These are phyloP conservation scores for Eucalyptus erythrocorys DNA, from an alignment of 345 rosid species.

Conservation along the genomic window DNA sequence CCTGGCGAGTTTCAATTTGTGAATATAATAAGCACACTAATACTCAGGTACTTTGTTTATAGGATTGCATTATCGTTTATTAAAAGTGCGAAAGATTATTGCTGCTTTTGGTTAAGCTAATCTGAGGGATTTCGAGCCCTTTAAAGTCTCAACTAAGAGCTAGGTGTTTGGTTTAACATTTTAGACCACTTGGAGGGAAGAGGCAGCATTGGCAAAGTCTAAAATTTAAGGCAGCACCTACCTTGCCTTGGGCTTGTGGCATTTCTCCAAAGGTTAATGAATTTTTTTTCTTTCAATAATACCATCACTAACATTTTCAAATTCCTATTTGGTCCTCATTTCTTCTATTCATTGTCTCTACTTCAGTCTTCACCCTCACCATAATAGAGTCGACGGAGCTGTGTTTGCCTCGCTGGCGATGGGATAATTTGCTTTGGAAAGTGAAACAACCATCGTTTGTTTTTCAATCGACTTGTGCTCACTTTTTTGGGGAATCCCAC, in stretches of 20 bases:
- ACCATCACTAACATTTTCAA: background rate
- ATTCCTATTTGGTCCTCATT: background rate
- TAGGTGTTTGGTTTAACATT: background rate
- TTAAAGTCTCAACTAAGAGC: background rate
- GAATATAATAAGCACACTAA: background rate
- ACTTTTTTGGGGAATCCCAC: background rate
- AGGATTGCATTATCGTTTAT: background rate
- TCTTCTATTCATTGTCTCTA: background rate
- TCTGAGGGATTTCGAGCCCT: background rate
- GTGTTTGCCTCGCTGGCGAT: background rate
- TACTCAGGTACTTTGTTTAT: background rate
- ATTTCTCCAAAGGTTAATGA: background rate
- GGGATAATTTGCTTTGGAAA: background rate
- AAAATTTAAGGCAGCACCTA: background rate
- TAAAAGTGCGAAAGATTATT: background rate
- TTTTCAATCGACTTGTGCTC: background rate
- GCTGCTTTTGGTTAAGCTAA: background rate
- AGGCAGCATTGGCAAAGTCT: background rate
- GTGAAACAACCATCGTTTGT: background rate
- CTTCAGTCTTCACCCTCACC: background rate
- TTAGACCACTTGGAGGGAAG: background rate
- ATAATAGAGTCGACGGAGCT: background rate
- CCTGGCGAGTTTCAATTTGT: background rate
- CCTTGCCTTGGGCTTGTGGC: background rate
- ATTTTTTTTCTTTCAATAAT: background rate